Evolutionary conservation across 352 stramenopile genomes (phyloP), one percentile per base, ranked within the genome.

Genomic region (Pythium coloratum): DNA sequence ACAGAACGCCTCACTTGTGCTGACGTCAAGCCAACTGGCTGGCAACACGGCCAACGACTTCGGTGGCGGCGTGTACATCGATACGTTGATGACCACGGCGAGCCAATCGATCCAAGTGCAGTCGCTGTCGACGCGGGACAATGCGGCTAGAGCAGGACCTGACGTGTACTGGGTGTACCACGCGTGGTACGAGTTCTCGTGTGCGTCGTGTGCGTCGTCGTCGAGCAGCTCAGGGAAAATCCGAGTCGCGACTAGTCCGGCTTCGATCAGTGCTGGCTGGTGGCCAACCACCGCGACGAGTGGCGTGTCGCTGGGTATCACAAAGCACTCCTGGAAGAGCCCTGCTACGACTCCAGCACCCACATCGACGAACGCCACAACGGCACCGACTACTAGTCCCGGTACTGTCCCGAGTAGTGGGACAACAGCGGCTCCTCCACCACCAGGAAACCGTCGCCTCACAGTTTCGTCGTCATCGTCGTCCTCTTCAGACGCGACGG

Each of bases 161-260:
- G 84, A 92, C 13, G 74, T 89, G 32, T 90, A 86, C 50, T 92
- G 84, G 82, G 71, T 86, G 0, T 90, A 78, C 46, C 76, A 80
- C 40, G 38, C 70, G 14, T 76, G 67, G 62, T 83, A 83, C 47
- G 64, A 44, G 33, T 83, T 87, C 9, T 16, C 62, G 6, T 90
- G 82, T 28, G 14, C 20, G 0, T 49, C 69, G 12, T 90, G 80
- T 36, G 63, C 54, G 4, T 77, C 67, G 33, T 44, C 40, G 0
- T 61, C 53, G 6, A 58, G 1, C 47, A 32, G 40, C 63, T 57
- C 14, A 0, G 49, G 33, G 0, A 26, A 34, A 1, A 20, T 79
- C 2, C 36, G 33, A 3, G 66, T 83, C 2, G 66, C 75, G 18
- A 86, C 79, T 4, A 90, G 80, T 61, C 73, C 82, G 1, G 75